Base-by-base conservation (phyloP, 148 eudicot species). In the Spergularia bocconei region DNA sequence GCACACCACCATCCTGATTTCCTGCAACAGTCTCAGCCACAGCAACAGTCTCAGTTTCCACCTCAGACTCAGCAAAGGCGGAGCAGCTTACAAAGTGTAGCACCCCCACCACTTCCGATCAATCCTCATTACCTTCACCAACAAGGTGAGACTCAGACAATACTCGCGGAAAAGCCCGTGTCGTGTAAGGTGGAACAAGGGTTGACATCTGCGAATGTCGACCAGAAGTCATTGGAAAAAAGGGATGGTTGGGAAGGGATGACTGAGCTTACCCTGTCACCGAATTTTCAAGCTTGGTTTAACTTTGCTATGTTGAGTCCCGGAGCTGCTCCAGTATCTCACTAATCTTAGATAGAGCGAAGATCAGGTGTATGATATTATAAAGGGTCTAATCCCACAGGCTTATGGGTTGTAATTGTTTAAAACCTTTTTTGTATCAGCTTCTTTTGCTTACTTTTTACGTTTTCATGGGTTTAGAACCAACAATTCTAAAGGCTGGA, bases 231-330 rank as follows among this genome's bases (percentile, higher is more conserved):
- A 11, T 25, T 29, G 38, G 56, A 82, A 20, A 67, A 52, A 60
- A 74, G 16, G 63, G 66, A 52, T 17, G 69, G 17, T 4, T 59
- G 29, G 2, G 79, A 67, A 6, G 86, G 82, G 52, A 72, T 84
- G 0, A 70, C 83, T 54, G 88, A 84, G 70, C 84, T 90, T 15
- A 81, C 75, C 36, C 53, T 86, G 80, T 88, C 89, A 1, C 92
- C 90, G 1, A 67, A 78, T 47, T 88, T 87, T 54, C 77, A 68
- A 9, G 72, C 87, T 19, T 90, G 90, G 92, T 88, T 83, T 80
- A 77, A 88, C n/a, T 86, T 87, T 57, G 74, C 87, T 66, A 70
- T 90, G 55, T 47, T 75, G 69, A 91, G 88, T 70, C 92, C 96
- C 0, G 87, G 88, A 29, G 51, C 70, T 2, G 82, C 82, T 72